Base-by-base conservation (phyloP, 2,329 filamentous ascomycete species). In the Phialophora chinensis region DNA sequence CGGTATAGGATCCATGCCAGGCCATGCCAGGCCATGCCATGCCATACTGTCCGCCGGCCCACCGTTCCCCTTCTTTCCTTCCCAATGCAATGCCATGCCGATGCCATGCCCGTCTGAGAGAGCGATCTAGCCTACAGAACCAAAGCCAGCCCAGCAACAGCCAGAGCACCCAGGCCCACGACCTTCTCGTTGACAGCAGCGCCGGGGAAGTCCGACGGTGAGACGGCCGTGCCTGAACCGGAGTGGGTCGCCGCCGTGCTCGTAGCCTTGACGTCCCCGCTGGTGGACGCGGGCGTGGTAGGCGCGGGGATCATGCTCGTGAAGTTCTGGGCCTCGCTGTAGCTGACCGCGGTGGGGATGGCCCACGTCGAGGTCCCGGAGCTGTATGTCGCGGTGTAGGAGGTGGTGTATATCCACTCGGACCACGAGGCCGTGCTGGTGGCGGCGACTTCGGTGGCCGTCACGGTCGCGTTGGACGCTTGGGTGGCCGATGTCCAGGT, bases 271-370 rank as follows among this genome's bases (percentile, higher is more conserved):
- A 20, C n/a, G 14, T 49, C 55, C n/a, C 17, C 31, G 17, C 11
- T 55, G 53, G 10, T 44, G 17, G 59, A 38, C 23, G 55, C 44
- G 27, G 47, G 27, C 8, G 55, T 58, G 7, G 59, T 33, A 1
- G 63, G n/a, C 4, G 68, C 68, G n/a, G 68, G 55, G 56, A 66
- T 63, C 65, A 63, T 63, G 68, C 68, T 69, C 33, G 68, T 69
- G 20, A 31, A 66, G 58, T 35, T 60, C 25, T 50, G 29, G 1
- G 53, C 68, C 59, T 66, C 60, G 42, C 54, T 61, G 60, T 67
- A 69, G 52, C 59, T 60, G 50, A 69, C 57, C 10, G 35, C 53
- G 17, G 65, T 63, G 17, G 68, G 68, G 27, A 67, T 23, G 3
- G 11, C 56, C 65, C 65, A 67, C 52, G 68, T 69, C 14, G 62